phyloP scores from a whole-genome alignment of 2,329 filamentous ascomycete species.

The Colletotrichum sp. region DNA sequence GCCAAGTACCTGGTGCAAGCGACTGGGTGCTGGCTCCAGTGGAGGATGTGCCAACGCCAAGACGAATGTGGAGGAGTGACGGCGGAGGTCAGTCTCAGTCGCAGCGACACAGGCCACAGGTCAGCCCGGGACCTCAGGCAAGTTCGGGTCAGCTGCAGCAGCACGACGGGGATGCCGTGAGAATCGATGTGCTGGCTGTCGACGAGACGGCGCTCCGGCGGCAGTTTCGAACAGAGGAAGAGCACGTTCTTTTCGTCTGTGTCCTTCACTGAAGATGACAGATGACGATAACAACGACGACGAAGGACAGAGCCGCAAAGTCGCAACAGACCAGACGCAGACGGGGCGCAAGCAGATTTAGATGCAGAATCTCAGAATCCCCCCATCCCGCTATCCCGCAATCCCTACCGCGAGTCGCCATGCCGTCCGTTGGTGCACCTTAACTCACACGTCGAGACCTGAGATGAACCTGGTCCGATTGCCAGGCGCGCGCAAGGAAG shows the following conservation, averaged over 20 bases:
- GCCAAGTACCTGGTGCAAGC: background rate
- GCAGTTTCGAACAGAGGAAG: background rate
- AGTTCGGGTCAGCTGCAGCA: slow-evolving; percentile 13
- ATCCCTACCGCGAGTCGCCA: background rate
- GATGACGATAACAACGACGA: background rate
- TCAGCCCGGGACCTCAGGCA: background rate
- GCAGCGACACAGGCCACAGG: slow-evolving; percentile 11
- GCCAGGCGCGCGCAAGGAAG: background rate
- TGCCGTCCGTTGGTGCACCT: background rate
- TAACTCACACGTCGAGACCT: slow-evolving; percentile 2
- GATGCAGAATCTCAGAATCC: background rate
- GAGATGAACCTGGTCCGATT: slow-evolving; percentile 19
- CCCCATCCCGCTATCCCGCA: background rate
- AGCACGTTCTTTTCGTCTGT: background rate
- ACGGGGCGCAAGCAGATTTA: background rate
- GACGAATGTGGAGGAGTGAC: slow-evolving; percentile 5
- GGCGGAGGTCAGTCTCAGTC: slow-evolving; percentile 5
- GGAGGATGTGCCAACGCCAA: slow-evolving; percentile 8
- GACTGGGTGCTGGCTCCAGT: background rate
- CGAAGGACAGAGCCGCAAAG: background rate
- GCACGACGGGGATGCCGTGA: background rate
- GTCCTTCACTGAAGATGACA: background rate
- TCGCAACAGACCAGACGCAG: background rate
- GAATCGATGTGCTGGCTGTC: background rate
- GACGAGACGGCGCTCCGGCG: background rate